These are phyloP conservation scores for Fusarium xylarioides DNA, from an alignment of 2,329 filamentous ascomycete genomes.

Conservation along the genomic window DNA sequence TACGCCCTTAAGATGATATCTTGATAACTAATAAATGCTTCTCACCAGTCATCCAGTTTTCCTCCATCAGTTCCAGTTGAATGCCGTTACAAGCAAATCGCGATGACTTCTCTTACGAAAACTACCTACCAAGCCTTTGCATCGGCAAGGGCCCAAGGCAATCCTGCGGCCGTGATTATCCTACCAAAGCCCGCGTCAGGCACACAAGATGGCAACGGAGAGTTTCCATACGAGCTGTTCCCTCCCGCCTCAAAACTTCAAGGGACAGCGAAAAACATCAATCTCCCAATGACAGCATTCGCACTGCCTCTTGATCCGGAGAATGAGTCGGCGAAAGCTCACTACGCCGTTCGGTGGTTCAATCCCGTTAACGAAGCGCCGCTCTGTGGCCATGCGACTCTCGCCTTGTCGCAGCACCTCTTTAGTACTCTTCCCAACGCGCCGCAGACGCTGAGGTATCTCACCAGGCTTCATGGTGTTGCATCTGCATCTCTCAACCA, in stretches of 20 bases:
- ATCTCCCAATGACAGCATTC: background rate
- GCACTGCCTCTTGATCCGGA: background rate
- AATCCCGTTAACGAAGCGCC: slow-evolving; percentile 6
- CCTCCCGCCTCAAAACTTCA: background rate
- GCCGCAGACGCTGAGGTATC: background rate
- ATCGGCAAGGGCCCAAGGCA: background rate
- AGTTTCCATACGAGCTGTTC: background rate
- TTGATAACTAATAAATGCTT: background rate
- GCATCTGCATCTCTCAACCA: background rate
- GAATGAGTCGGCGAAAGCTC: background rate
- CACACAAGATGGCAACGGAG: accelerated
- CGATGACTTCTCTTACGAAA: background rate
- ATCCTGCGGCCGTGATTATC: slow-evolving; percentile 3
- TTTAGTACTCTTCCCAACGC: background rate
- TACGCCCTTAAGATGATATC: background rate
- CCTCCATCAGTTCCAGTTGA: accelerated
- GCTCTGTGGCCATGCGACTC: slow-evolving; percentile 1
- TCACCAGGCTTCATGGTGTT: slow-evolving; percentile 3
- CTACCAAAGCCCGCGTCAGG: background rate
- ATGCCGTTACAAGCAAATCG: accelerated
- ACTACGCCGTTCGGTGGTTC: slow-evolving; percentile 13
- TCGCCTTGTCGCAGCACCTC: background rate
- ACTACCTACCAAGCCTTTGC: slow-evolving; percentile 8
- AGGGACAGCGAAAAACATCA: background rate
- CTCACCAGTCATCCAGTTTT: accelerated